Evolutionary conservation across 2,329 filamentous ascomycete species (phyloP).

Genomic region (Talaromyces sp.): DNA sequence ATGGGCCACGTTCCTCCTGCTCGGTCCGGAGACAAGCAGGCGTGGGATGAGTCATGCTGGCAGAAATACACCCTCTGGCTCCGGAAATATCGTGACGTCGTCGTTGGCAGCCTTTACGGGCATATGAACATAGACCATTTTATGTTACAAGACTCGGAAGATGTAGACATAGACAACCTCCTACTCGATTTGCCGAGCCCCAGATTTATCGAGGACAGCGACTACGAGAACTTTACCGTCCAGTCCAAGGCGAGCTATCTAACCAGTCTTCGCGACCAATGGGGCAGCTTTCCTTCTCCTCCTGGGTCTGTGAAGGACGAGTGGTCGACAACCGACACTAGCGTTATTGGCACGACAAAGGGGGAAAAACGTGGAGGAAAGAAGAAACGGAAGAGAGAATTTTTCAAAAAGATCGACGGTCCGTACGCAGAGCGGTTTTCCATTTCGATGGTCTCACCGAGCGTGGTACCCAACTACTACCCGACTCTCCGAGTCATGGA

Average conservation of each 20-base stretch:
- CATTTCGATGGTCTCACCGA: slow-evolving; percentile 74
- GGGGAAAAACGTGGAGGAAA: slow-evolving; percentile 19
- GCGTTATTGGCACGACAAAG: slow-evolving; percentile 47
- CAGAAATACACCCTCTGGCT: slow-evolving; percentile 94
- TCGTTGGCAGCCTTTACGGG: slow-evolving; percentile 74
- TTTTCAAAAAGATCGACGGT: slow-evolving; percentile 67
- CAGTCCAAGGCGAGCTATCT: slow-evolving; percentile 75
- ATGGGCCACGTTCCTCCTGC: slow-evolving; percentile 93
- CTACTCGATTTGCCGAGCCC: slow-evolving; percentile 17
- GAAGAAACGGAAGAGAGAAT: slow-evolving; percentile 47
- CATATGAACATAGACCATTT: slow-evolving; percentile 99
- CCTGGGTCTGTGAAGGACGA: slow-evolving; percentile 19
- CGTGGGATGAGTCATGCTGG: slow-evolving; percentile 97
- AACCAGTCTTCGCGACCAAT: slow-evolving; percentile 68
- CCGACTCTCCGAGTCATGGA: slow-evolving; percentile 86
- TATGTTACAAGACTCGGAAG: slow-evolving; percentile 77
- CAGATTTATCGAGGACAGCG: slow-evolving; percentile 11
- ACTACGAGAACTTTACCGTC: slow-evolving; percentile 53
- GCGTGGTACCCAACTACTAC: slow-evolving; percentile 88
- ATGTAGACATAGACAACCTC: slow-evolving; percentile 59
- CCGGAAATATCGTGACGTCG: slow-evolving; percentile 83
- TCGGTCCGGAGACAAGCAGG: slow-evolving; percentile 74
- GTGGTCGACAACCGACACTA: slow-evolving; percentile 21
- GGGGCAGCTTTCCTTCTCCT: slow-evolving; percentile 67
- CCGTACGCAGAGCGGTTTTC: slow-evolving; percentile 81